phyloP scores from a whole-genome alignment of 176 grass and related monocot genomes.

The Coix lacrymajobi region DNA sequence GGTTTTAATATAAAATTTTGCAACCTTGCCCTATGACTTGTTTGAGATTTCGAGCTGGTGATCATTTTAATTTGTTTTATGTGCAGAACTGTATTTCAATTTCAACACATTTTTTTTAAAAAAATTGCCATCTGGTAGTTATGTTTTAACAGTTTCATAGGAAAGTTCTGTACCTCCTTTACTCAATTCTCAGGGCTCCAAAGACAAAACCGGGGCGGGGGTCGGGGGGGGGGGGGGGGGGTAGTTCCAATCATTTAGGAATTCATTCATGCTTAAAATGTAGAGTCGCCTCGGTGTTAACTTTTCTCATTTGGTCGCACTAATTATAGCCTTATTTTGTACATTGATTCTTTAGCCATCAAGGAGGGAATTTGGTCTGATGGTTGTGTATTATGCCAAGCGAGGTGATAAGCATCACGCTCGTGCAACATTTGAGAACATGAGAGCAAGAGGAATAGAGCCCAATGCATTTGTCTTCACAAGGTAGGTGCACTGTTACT shows the following conservation, averaged over 20 bases:
- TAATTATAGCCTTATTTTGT: neutral
- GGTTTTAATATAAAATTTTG: neutral
- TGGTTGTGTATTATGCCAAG: conserved; percentile 97
- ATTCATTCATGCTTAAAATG: neutral
- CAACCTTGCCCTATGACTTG: neutral
- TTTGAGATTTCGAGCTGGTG: neutral
- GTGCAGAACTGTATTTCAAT: neutral
- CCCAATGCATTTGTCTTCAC: conserved; percentile 89
- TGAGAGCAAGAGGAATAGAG: conserved; percentile 98
- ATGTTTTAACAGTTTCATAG: neutral
- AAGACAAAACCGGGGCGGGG: too few species aligned
- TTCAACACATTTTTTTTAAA: neutral
- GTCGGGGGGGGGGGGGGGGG: too few species aligned
- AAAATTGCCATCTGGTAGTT: neutral
- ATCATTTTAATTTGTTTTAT: neutral
- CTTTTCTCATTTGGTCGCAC: neutral
- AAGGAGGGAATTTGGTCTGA: conserved; percentile 78
- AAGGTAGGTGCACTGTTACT: conserved; percentile 39
- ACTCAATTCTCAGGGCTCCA: neutral
- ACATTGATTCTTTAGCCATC: conserved; percentile 61
- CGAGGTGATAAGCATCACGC: conserved; percentile 99
- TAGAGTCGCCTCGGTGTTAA: neutral
- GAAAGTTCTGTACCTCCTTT: neutral
- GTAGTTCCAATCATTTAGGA: neutral
- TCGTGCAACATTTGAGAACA: conserved; percentile 91